Evolutionary conservation across 495 filamentous ascomycete genomes (phyloP).

Genomic region (Astrothelium macrocarpum): DNA sequence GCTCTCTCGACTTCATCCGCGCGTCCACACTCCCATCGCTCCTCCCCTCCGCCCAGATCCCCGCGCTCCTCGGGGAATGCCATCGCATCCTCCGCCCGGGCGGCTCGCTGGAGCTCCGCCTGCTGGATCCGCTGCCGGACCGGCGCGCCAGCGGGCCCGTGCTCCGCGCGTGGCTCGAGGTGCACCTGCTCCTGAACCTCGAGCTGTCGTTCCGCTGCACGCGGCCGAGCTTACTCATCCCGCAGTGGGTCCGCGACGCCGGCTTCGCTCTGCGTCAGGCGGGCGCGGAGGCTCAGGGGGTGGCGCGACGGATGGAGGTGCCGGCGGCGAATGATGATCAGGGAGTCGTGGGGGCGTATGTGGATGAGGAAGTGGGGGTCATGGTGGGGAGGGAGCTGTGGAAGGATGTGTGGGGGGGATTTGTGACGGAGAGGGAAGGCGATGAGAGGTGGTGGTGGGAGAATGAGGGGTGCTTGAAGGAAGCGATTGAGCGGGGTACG

Average conservation of each 20-base stretch:
- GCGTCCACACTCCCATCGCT: slow-evolving; percentile 20
- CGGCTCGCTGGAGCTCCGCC: slow-evolving; percentile 24
- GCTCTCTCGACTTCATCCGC: slow-evolving; percentile 22
- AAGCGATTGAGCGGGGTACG: slow-evolving; percentile 19
- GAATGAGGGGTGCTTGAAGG: slow-evolving; percentile 19
- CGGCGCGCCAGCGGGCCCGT: slow-evolving; percentile 21
- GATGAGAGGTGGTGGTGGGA: slow-evolving; percentile 10
- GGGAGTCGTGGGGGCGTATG: not conserved
- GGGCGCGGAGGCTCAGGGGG: not conserved
- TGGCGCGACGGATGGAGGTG: slow-evolving; percentile 7
- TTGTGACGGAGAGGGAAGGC: slow-evolving; percentile 15
- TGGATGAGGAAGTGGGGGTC: slow-evolving; percentile 18
- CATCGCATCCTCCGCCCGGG: slow-evolving; percentile 22
- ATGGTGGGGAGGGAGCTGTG: slow-evolving; percentile 25
- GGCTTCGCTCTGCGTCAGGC: slow-evolving; percentile 17
- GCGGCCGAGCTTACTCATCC: slow-evolving; percentile 21
- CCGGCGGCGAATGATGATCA: slow-evolving; percentile 1
- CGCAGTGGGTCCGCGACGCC: slow-evolving; percentile 21
- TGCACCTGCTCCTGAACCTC: slow-evolving; percentile 18
- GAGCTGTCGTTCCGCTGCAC: slow-evolving; percentile 24
- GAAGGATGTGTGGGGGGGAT: slow-evolving; percentile 25
- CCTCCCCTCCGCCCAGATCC: slow-evolving; percentile 20
- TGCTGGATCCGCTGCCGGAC: slow-evolving; percentile 24
- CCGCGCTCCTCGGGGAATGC: slow-evolving; percentile 22
- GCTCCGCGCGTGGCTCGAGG: slow-evolving; percentile 25